Evolutionary conservation across 192 early-diverging fungal genomes (phyloP).

Genomic region (Umbelopsis isabellina): DNA sequence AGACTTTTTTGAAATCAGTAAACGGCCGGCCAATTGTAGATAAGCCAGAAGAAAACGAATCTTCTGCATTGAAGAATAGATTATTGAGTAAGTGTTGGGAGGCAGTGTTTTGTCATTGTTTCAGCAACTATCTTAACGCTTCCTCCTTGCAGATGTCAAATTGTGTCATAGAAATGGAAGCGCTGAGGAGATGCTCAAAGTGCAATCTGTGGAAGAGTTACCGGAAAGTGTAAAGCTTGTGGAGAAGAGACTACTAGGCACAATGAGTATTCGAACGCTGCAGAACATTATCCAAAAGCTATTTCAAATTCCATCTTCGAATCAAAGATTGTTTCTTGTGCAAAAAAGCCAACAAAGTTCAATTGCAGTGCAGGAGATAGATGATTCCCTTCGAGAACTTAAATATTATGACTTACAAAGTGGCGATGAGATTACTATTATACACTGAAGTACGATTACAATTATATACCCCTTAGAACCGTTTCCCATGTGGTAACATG

Average conservation of each 20-base stretch:
- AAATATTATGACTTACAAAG: slow-evolving; percentile 52
- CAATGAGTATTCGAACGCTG: slow-evolving; percentile 53
- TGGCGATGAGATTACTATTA: slow-evolving; percentile 48
- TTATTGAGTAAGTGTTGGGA: slow-evolving; percentile 2
- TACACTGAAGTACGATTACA: not conserved
- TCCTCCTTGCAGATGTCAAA: slow-evolving; percentile 28
- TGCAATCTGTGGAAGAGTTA: not conserved
- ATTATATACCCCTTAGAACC: not conserved
- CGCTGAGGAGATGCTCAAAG: not conserved
- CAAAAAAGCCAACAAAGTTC: slow-evolving; percentile 25
- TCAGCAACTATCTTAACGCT: not conserved
- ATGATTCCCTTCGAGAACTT: slow-evolving; percentile 53
- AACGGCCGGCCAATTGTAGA: slow-evolving; percentile 32
- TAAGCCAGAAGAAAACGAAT: not conserved
- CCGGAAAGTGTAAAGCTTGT: slow-evolving; percentile 28
- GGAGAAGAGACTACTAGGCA: slow-evolving; percentile 42
- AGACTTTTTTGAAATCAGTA: slow-evolving; percentile 1
- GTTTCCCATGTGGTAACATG: not conserved
- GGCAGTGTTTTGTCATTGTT: not conserved
- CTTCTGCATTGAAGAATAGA: slow-evolving; percentile 9
- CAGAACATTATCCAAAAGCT: slow-evolving; percentile 56
- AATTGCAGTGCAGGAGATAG: slow-evolving; percentile 36
- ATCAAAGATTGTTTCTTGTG: slow-evolving; percentile 44
- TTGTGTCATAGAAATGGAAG: slow-evolving; percentile 29
- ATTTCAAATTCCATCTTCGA: slow-evolving; percentile 42